Evolutionary conservation across 495 filamentous ascomycete genomes (phyloP), one percentile per base, ranked within the genome.

Genomic region (Xylaria longipes): DNA sequence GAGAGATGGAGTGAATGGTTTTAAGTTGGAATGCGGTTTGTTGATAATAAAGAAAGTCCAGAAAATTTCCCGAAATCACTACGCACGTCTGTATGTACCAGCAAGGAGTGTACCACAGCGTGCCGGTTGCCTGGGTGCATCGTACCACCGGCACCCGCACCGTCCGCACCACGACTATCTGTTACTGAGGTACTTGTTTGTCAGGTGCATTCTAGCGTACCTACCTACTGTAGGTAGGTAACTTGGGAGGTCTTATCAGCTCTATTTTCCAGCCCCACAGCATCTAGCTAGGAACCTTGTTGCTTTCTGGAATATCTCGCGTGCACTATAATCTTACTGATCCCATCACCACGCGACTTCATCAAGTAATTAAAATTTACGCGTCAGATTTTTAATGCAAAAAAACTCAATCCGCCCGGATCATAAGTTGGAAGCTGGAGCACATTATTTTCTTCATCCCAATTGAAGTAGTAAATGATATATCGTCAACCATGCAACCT

Each of bases 61-160:
- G 57, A 37, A 37, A 60, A 60, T 60, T 60, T 60, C 57, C 57
- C 31, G 57, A 60, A 60, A 37, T 33, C 12, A 20, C 57, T 60
- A n/a, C 33, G 57, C 25, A 60, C 17, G 29, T 37, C 22, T 7
- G 2, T 22, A 60, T n/a, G 57, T 60, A 2, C 57, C 57, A 60
- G 57, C n/a, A n/a, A n/a, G n/a, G n/a, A n/a, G n/a, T n/a, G 57
- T 60, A 2, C 57, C 57, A 60, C 31, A 60, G 33, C 11, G 31
- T 60, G 0, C 57, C 57, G 22, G 57, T 39, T 60, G 57, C 57
- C 22, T 60, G 57, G 57, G 57, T 60, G 31, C 6, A 60, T 60
- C 57, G 57, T 60, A 60, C 57, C 31, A 60, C 57, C 52, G 6
- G 57, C 57, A 37, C 57, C 57, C 57, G 57, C 57, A 60, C 57